Percentiles rank a stretch among this genome's conserved stretches.
Evolutionary conservation across 2,329 filamentous ascomycete genomes (phyloP).

Genomic region (Colletotrichum costaricense): DNA sequence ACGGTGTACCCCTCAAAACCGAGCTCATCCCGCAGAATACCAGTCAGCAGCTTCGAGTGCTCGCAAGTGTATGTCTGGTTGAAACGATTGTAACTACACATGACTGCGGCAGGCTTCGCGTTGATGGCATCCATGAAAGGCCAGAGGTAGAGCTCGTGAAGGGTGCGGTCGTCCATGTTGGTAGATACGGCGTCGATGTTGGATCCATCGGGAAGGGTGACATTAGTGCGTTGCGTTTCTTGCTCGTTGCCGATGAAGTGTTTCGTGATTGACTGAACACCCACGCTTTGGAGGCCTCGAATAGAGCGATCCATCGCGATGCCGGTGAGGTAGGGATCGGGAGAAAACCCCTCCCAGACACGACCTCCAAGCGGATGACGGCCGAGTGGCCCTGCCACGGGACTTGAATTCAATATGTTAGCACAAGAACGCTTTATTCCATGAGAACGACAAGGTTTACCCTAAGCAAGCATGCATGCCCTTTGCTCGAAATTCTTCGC

Average conservation of each 20-base stretch:
- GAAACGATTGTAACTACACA: constrained; percentile 82
- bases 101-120: constrained; percentile 74
- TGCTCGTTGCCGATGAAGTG: constrained; percentile 79
- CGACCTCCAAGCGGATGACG: constrained; percentile 79
- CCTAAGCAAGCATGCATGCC: constrained; percentile 83
- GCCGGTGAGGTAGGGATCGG: constrained; percentile 79
- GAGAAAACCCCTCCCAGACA: constrained; percentile 87
- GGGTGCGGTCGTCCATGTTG: constrained; percentile 72
- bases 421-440: neutral
- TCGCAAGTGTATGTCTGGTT: constrained; percentile 77
- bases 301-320: constrained; percentile 73
- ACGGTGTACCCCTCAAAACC: constrained; percentile 73
- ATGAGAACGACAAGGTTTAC: neutral
- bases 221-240: constrained; percentile 64
- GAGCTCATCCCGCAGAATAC: constrained; percentile 76
- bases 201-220: constrained; percentile 54
- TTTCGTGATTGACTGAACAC: constrained; percentile 54
- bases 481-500: constrained; percentile 74
- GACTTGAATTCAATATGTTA: constrained; percentile 45
- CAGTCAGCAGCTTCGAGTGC: constrained; percentile 69
- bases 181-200: constrained; percentile 65
- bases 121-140: constrained; percentile 77
- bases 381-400: constrained; percentile 80
- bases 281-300: constrained; percentile 62
- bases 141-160: constrained; percentile 76